Conservation (phyloP, 1,284 basidiomycete genomes). For the Ceratobasidium sp. region DNA sequence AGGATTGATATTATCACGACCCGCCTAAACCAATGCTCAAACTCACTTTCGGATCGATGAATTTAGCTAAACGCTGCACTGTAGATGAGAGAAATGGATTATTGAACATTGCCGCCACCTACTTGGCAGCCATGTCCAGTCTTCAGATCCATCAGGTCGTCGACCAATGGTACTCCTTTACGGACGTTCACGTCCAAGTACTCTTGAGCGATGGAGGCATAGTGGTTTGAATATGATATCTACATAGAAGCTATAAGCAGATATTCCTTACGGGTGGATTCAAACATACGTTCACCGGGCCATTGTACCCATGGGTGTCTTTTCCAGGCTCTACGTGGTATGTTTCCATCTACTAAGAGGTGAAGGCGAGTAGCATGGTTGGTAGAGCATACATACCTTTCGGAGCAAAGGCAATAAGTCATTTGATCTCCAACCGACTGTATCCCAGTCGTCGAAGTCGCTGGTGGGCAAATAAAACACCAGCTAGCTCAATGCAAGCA, state of each 20-base stretch:
- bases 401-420: slow-evolving; percentile 29
- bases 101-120: not conserved
- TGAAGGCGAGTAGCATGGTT: too few relatives aligned
- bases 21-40: not conserved
- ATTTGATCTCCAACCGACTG: slow-evolving; percentile 29
- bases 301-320: slow-evolving; percentile 35
- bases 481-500: not conserved
- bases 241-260: not conserved
- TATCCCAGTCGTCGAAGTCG: slow-evolving; percentile 42
- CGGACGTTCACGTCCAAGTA: slow-evolving; percentile 19
- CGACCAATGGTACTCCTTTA: slow-evolving; percentile 25
- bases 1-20: not conserved
- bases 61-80: slow-evolving; percentile 26
- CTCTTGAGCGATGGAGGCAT: slow-evolving; percentile 16
- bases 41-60: slow-evolving; percentile 20
- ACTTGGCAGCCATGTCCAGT: slow-evolving; percentile 42
- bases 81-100: not conserved
- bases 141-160: slow-evolving; percentile 27
- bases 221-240: slow-evolving; percentile 39
- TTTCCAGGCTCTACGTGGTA: slow-evolving; percentile 15
- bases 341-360: slow-evolving; percentile 12
- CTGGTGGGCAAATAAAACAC: not conserved
- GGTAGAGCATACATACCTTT: slow-evolving; percentile 6
- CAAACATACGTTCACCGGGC: slow-evolving; percentile 18
- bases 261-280: not conserved